These are phyloP conservation scores for Sporobolomyces phaffii DNA, from an alignment of 768 basidiomycete genomes.

Conservation along the genomic window DNA sequence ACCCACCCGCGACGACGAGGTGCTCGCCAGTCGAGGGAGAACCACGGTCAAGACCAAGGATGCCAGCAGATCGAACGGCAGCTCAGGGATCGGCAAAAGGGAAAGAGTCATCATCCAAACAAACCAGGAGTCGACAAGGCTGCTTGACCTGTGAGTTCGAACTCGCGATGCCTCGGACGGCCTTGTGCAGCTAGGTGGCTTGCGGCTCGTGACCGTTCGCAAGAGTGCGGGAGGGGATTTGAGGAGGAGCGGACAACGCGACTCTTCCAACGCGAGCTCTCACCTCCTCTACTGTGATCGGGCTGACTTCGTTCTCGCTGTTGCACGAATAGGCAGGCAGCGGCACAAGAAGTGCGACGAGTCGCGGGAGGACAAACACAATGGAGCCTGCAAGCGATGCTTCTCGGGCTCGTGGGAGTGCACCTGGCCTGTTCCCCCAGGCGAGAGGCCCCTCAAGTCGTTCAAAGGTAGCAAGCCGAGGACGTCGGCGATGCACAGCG, in stretches of 20 bases:
- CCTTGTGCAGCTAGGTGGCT: background rate
- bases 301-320: background rate
- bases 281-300: too few species aligned
- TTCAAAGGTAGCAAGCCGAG: background rate
- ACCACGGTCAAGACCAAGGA: background rate
- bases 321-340: background rate
- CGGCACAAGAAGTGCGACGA: slow-evolving; percentile 27
- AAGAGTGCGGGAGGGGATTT: too few species aligned
- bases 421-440: slow-evolving; percentile 1
- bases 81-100: background rate
- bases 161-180: background rate
- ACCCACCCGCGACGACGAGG: background rate
- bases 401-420: slow-evolving; percentile 19
- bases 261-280: too few species aligned
- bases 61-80: background rate
- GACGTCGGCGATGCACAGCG: background rate
- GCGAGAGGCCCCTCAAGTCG: background rate
- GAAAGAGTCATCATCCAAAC: background rate
- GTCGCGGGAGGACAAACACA: background rate
- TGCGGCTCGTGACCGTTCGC: too few species aligned
- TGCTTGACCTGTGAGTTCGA: slow-evolving; percentile 8
- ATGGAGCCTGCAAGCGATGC: slow-evolving; percentile 11
- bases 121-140: background rate
- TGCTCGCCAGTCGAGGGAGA: background rate
- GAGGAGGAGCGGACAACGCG: too few species aligned